Percentiles rank a stretch among this genome's conserved stretches.
Conservation (phyloP, 208 protist species). For the Crithidia fasciculata region DNA sequence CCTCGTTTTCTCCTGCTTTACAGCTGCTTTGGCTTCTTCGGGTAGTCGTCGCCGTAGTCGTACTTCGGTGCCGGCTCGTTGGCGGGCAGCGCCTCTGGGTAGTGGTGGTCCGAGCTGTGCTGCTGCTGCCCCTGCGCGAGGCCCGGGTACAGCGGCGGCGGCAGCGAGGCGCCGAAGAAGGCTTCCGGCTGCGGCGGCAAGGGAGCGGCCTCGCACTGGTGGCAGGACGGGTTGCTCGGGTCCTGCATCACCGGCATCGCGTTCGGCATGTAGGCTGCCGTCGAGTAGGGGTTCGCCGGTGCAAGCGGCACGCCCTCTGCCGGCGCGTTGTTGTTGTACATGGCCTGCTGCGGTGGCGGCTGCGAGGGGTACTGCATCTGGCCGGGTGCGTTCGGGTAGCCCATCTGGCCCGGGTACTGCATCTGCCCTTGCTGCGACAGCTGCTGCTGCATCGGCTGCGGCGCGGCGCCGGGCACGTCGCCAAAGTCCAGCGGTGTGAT, state of each 20-base stretch:
- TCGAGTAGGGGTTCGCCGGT: constrained; percentile 34
- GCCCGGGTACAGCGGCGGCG: constrained; percentile 27
- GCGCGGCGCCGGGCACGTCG: background rate
- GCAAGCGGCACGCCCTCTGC: constrained; percentile 38
- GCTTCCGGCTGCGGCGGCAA: constrained; percentile 30
- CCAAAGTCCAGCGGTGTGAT: constrained; percentile 51
- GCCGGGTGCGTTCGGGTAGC: background rate
- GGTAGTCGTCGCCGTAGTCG: constrained; percentile 17
- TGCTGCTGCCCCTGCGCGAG: background rate
- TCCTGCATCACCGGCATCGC: constrained; percentile 13
- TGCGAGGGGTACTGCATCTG: constrained; percentile 9
- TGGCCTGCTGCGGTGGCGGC: constrained; percentile 10
- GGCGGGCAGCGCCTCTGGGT: constrained; percentile 6
- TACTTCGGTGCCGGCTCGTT: background rate
- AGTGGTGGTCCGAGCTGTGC: constrained; percentile 1
- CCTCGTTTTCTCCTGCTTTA: background rate
- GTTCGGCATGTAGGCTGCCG: constrained; percentile 36
- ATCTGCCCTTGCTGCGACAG: constrained; percentile 1
- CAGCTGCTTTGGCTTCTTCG: constrained; percentile 24
- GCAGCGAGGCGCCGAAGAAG: constrained; percentile 25
- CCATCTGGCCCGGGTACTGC: background rate
- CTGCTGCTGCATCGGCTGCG: constrained; percentile 12
- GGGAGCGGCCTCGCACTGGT: constrained; percentile 20
- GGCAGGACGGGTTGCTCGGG: background rate
- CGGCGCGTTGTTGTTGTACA: constrained; percentile 20